Evolutionary conservation across 2,329 filamentous ascomycete species (phyloP).

Genomic region (Cryphonectria parasitica): DNA sequence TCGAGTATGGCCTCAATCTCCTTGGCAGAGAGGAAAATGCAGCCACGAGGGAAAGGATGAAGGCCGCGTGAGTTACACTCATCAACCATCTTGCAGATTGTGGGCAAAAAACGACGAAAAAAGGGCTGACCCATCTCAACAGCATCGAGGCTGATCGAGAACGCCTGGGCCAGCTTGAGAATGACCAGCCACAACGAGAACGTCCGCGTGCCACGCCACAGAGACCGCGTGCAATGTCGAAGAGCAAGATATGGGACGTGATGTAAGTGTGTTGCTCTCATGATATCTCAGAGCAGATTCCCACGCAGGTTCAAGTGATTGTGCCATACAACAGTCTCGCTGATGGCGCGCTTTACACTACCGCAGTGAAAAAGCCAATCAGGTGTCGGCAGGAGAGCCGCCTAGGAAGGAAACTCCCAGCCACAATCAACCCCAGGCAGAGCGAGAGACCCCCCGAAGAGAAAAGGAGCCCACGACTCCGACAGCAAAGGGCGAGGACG

Average conservation of each 20-base stretch:
- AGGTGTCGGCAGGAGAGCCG: neutral
- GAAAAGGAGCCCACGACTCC: neutral
- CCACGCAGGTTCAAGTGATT: neutral
- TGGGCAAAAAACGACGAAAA: neutral
- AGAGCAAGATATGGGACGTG: slow-evolving; percentile 10
- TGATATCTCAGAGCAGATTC: neutral
- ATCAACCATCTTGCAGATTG: neutral
- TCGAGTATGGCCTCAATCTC: slow-evolving; percentile 7
- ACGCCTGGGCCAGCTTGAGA: neutral
- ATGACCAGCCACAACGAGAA: neutral
- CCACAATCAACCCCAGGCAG: neutral
- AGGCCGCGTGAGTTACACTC: neutral
- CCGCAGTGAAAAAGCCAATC: slow-evolving; percentile 1
- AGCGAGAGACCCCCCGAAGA: neutral
- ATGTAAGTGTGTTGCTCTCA: slow-evolving; percentile 3
- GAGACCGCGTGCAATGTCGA: neutral
- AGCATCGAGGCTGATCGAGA: slow-evolving; percentile 15
- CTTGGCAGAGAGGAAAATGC: slow-evolving; percentile 2
- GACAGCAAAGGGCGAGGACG: slow-evolving; percentile 1
- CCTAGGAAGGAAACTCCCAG: neutral
- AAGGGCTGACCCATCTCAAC: neutral
- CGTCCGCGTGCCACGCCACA: neutral
- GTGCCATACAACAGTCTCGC: neutral
- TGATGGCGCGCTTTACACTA: neutral
- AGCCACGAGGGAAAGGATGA: slow-evolving; percentile 11